Evolutionary conservation across 2,329 filamentous ascomycete genomes (phyloP).

Genomic region (Diaporthe sp.): DNA sequence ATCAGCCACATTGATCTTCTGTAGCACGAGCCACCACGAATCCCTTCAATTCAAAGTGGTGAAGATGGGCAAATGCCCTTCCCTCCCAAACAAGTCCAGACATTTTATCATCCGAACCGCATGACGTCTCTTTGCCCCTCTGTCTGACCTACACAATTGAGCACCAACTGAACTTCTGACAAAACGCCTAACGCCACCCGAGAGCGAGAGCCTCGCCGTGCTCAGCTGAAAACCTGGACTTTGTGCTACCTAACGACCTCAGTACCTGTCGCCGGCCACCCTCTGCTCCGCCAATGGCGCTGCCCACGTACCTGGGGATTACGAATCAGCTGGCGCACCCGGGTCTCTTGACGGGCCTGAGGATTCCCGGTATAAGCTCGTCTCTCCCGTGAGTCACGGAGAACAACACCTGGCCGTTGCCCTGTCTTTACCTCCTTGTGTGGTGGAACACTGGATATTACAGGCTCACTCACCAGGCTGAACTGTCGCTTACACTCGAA

Average conservation of each 20-base stretch:
- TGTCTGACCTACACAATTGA: no score
- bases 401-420: not conserved
- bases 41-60: not conserved
- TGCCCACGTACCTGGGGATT: not conserved
- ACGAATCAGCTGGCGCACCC: not conserved
- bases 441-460: not conserved
- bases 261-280: not conserved
- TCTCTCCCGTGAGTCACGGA: not conserved
- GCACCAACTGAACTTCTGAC: not conserved
- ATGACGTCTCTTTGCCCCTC: not conserved
- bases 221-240: not conserved
- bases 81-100: not conserved
- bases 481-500: no score
- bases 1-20: constrained; percentile 19
- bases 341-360: not conserved
- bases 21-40: not conserved
- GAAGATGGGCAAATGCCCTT: no score
- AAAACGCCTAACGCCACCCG: not conserved
- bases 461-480: not conserved
- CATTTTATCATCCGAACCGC: not conserved
- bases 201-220: not conserved
- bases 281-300: not conserved
- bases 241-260: not conserved
- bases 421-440: not conserved
- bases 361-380: not conserved